phyloP scores from a whole-genome alignment of 352 stramenopile genomes.

The Chrysophaeum taylorii region DNA sequence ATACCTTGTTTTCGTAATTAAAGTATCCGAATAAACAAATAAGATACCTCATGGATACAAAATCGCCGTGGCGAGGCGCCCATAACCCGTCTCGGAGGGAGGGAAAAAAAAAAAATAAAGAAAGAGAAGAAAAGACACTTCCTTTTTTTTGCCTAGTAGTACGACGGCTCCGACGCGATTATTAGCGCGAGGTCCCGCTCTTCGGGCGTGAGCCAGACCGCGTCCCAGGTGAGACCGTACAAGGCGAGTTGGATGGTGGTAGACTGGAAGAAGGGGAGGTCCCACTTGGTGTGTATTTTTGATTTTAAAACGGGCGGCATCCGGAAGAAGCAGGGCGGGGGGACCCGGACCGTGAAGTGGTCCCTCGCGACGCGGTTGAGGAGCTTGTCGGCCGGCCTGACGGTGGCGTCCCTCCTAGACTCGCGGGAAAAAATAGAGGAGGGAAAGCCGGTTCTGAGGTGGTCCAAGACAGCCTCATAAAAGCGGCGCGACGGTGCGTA shows the following conservation, averaged over 20 bases:
- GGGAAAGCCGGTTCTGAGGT: neutral
- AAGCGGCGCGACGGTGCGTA: neutral
- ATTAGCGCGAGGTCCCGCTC: neutral
- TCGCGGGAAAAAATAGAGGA: neutral
- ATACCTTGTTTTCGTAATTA: no score
- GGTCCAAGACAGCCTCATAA: neutral
- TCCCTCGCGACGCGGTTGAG: neutral
- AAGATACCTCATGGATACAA: no score
- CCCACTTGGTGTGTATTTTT: conserved; percentile 7
- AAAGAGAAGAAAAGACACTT: no score
- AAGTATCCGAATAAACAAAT: no score
- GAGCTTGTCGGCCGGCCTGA: neutral
- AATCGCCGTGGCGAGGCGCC: no score
- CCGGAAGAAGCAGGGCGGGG: neutral
- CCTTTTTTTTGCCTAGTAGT: no score
- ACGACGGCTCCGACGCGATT: no score
- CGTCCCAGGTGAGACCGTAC: neutral
- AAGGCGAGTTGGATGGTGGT: neutral
- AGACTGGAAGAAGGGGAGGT: neutral
- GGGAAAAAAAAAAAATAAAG: no score
- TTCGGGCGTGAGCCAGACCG: neutral
- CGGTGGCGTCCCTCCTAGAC: neutral
- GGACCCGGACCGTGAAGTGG: neutral
- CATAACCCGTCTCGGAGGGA: no score
- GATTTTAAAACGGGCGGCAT: neutral